Evolutionary conservation across 2,329 filamentous ascomycete species (phyloP), one percentile per base, ranked within the genome.

Genomic region (Aspergillus proliferans): DNA sequence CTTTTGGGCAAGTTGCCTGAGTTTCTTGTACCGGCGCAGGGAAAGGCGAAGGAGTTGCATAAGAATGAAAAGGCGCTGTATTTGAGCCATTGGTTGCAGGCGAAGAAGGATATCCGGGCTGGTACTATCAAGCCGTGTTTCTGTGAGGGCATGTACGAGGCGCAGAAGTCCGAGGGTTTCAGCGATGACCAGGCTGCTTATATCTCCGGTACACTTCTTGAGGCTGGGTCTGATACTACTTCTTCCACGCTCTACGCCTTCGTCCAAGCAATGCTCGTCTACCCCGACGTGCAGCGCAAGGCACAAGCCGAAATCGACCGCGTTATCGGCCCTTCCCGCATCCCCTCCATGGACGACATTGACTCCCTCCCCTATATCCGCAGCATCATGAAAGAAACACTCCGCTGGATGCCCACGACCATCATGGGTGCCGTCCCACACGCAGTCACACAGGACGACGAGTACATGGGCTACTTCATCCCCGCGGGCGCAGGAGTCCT

Each of bases 161-260:
- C 56, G 1, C 70, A 72, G 51, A 58, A 64, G n/a, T 43, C 53
- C 7, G 53, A 64, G 1, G 53, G 52, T 0, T 68, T 70, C 48
- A 61, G 55, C 24, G 68, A 71, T 46, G 60, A 57, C 12, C 52
- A 62, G 34, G 68, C 67, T 1, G 58, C 54, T 0, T 71, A 71
- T 47, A 61, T 65, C 12, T 52, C 52, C 1, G 65, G 64, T 1
- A 61, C 58, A 0, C 49, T 66, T 1, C 52, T 66, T 0, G 76
- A 76, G 24, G 76, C 75, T 9, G 72, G 76, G 24, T 76, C 68
- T 4, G 77, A 79, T 52, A 79, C 77, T 0, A 78, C 75, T 0
- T 71, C 74, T 0, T 73, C 70, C 12, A 76, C 72, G 0, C 63
- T 79, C 18, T 74, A 73, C 50, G 71, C 69, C 14, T 76, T 71